phyloP scores from a whole-genome alignment of 2,329 filamentous ascomycete genomes.

The Pestalotiopsis sp. region DNA sequence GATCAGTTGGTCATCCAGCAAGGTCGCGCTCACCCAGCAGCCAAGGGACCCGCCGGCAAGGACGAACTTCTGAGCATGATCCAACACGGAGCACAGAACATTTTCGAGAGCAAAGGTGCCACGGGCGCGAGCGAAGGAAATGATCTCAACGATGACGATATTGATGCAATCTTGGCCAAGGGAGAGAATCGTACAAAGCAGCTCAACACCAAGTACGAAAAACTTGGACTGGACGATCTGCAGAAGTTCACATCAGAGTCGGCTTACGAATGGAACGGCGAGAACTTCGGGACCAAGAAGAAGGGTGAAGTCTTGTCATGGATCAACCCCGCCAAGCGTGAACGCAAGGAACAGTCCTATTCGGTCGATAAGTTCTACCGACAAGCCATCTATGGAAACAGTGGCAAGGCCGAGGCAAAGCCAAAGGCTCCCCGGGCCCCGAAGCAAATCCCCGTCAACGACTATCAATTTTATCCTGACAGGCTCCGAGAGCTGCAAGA shows the following conservation, averaged over 20 bases:
- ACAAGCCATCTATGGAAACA: conserved; percentile 76
- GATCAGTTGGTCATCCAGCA: conserved; percentile 98
- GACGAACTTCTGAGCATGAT: conserved; percentile 98
- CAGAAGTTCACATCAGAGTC: conserved; percentile 98
- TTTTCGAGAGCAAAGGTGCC: conserved; percentile 76
- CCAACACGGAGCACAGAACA: conserved; percentile 94
- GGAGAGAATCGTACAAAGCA: conserved; percentile 89
- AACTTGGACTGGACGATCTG: conserved; percentile 92
- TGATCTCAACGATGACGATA: conserved; percentile 82
- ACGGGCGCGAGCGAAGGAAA: conserved; percentile 61
- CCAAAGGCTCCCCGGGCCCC: conserved; percentile 95
- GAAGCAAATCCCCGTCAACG: conserved; percentile 88
- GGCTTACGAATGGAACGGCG: conserved; percentile 98
- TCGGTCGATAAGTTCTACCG: conserved; percentile 99
- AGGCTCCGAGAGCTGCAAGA: conserved; percentile 88
- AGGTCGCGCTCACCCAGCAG: conserved; percentile 86
- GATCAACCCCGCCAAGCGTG: conserved; percentile 98
- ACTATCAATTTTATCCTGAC: conserved; percentile 95
- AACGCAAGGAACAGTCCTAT: conserved; percentile 96
- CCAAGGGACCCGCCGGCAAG: conserved; percentile 91
- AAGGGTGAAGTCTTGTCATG: conserved; percentile 91
- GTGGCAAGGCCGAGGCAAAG: conserved; percentile 80
- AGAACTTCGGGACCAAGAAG: conserved; percentile 90
- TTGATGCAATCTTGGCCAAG: conserved; percentile 82
- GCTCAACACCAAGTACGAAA: conserved; percentile 92